Conservation (phyloP, 148 eudicot species). For the Rhododendron kiyosumense region DNA sequence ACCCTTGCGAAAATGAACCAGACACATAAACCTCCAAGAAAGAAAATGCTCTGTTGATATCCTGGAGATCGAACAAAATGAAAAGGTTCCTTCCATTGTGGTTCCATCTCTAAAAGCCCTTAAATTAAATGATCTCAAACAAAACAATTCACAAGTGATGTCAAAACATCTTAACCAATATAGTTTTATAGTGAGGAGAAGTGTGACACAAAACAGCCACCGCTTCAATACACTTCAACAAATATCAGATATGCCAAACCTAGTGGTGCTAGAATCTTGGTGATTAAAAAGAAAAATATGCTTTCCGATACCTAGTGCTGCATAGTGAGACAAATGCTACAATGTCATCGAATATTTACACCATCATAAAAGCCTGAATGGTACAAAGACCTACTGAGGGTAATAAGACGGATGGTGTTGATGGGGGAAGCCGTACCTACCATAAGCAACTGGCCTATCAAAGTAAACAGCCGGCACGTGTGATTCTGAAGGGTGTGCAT, state of each 20-base stretch:
- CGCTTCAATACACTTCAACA: background rate
- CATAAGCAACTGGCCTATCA: slow-evolving; percentile 18
- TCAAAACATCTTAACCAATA: background rate
- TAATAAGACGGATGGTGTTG: slow-evolving; percentile 32
- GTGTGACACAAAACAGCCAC: background rate
- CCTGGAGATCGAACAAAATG: background rate
- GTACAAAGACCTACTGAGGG: slow-evolving; percentile 21
- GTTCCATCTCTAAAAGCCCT: background rate
- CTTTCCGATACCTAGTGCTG: background rate
- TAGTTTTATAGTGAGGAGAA: background rate
- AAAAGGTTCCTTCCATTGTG: background rate
- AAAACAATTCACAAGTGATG: background rate
- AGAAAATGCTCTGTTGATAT: background rate
- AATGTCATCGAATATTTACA: background rate
- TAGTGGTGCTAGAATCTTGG: background rate
- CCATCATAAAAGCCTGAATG: background rate
- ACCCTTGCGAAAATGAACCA: background rate
- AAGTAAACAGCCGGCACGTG: slow-evolving; percentile 18
- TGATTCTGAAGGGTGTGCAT: background rate
- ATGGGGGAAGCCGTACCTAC: slow-evolving; percentile 25
- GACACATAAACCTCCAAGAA: background rate
- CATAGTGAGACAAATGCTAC: background rate
- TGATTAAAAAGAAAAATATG: background rate
- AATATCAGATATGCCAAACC: background rate
- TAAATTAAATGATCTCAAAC: background rate